A percentile compares a stretch with the other conserved stretches of the same genome.
Conservation (phyloP, 2,329 filamentous ascomycete genomes). For the Penicillium polonicum region DNA sequence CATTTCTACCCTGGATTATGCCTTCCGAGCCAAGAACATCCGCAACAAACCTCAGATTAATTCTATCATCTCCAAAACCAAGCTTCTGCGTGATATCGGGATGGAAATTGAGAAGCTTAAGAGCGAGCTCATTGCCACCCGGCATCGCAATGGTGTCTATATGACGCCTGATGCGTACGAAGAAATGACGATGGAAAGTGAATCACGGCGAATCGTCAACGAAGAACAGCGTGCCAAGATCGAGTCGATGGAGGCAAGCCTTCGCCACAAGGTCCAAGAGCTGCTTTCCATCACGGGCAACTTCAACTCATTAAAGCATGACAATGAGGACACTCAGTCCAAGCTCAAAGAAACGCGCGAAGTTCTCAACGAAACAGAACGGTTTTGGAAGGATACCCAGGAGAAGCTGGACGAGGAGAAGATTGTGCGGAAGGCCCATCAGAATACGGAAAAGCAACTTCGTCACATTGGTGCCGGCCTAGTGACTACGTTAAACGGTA, state of each 20-base stretch:
- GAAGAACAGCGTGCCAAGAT: constrained; percentile 93
- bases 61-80: constrained; percentile 88
- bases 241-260: constrained; percentile 83
- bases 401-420: constrained; percentile 77
- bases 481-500: constrained; percentile 72
- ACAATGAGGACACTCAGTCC: constrained; percentile 73
- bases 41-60: constrained; percentile 97
- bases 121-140: constrained; percentile 85
- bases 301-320: constrained; percentile 85
- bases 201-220: constrained; percentile 83
- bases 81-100: constrained; percentile 83
- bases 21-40: constrained; percentile 97
- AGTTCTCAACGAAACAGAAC: constrained; percentile 82
- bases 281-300: constrained; percentile 80
- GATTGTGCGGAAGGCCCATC: constrained; percentile 75
- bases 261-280: constrained; percentile 92
- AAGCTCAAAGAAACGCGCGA: constrained; percentile 76
- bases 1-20: constrained; percentile 96
- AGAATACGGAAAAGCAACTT: constrained; percentile 78
- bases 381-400: constrained; percentile 74
- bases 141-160: constrained; percentile 93
- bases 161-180: constrained; percentile 85
- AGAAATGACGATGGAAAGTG: constrained; percentile 85
- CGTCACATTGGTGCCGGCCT: constrained; percentile 71
- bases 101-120: constrained; percentile 92